phyloP scores from a whole-genome alignment of 495 filamentous ascomycete species.

The Trichoderma asperelloides region DNA sequence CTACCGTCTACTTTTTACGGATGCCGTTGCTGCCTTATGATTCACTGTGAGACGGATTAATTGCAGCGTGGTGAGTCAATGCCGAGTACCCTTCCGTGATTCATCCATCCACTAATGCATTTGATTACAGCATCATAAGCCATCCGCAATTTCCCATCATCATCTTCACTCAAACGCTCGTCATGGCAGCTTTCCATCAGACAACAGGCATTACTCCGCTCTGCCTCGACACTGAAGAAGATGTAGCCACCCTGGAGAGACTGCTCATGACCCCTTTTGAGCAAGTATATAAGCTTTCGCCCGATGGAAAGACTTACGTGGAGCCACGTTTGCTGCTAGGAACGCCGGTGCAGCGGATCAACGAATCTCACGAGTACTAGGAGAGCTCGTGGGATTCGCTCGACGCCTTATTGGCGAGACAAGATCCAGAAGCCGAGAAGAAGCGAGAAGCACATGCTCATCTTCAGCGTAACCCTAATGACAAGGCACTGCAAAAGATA shows the following conservation, averaged over 20 bases:
- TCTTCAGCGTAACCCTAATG: background rate
- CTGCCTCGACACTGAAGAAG: background rate
- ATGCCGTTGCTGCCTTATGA: too few species aligned
- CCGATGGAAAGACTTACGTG: conserved; percentile 4
- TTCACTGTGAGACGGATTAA: too few species aligned
- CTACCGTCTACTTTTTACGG: too few species aligned
- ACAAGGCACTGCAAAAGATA: background rate
- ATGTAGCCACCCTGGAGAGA: background rate
- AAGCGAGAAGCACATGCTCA: background rate
- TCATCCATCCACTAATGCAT: too few species aligned
- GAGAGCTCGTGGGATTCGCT: background rate
- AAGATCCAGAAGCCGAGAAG: background rate
- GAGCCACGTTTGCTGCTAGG: background rate
- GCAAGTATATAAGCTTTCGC: background rate
- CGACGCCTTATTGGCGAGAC: background rate
- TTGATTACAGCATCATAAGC: too few species aligned
- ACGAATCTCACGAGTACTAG: background rate
- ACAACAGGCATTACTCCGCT: background rate
- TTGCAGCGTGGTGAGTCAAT: too few species aligned
- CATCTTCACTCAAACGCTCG: background rate
- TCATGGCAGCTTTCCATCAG: background rate
- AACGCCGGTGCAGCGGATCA: background rate
- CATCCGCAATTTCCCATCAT: too few species aligned
- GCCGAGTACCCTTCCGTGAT: too few species aligned
- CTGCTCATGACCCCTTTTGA: background rate